Base-by-base conservation (phyloP, 805 yeast species). In the Saccharomycopsis synnaedendra region DNA sequence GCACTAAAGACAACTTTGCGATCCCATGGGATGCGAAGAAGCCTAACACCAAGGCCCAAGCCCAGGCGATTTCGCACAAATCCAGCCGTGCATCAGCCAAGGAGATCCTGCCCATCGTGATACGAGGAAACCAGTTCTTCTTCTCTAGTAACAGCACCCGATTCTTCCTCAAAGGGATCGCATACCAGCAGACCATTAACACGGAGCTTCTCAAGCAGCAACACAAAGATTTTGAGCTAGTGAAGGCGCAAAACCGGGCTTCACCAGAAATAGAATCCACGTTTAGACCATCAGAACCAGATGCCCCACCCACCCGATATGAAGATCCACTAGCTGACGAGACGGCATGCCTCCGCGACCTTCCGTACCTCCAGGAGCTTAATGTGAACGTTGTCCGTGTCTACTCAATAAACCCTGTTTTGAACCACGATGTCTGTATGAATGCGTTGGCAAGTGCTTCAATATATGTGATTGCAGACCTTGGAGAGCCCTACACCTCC, bases 381-480 rank as follows among this genome's bases (percentile, higher is more conserved):
- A 66, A 70, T 57, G 82, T 89, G 52, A 84, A 84, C 60, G 81
- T 79, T 49, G 69, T 84, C 55, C 74, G 90, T 69, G 88, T 84
- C 35, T 84, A 84, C 60, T 87, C 90, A 41, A 66, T 84, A 47
- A 76, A 84, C 67, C 67, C 72, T n/a, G 59, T 74, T 39, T 57
- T 67, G 53, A 85, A 82, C 62, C 93, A 84, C 65, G 63, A 74
- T 45, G 72, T 71, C 44, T 84, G 93, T 73, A 79, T 84, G 87
- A 44, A 66, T 33, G 64, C 76, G 56, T 68, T 84, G 56, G 69
- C 71, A 52, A 85, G 80, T 46, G 88, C 88, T 41, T 89, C 87
- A 56, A 84, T 84, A 60, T 84, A 84, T 57, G 80, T 84, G 45
- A 75, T 84, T 69, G 88, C 89, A 41, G 94, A 84, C 67, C 70